Base-by-base conservation (phyloP, 2,329 filamentous ascomycete genomes). In the Colletotrichum gigasporum region DNA sequence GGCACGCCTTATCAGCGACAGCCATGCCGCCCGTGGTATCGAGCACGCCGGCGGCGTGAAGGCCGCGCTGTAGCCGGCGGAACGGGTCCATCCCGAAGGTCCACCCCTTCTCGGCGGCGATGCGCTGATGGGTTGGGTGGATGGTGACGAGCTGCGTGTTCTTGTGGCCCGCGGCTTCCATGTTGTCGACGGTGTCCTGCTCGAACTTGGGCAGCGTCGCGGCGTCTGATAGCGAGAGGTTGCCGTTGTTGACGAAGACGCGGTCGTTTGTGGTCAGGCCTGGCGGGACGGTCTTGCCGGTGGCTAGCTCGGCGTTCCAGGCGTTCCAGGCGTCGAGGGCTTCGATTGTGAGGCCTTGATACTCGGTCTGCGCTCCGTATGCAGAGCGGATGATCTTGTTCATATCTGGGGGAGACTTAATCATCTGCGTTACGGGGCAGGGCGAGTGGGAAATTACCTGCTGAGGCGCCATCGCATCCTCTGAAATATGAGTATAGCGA, bases 21-120 rank as follows among this genome's bases (percentile, higher is more conserved):
- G 77, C 77, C 24, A 81, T 76, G 3, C 83, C 83, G 12, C 80
- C 83, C 0, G 75, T 80, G 1, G 76, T 78, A 53, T 85, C 83
- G 0, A 85, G 71, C 1, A 83, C 74, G 0, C 79, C 82, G 4
- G 75, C 63, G 26, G 73, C 69, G 18, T 70, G 66, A 4, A 74
- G 68, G 5, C 71, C 70, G 22, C 70, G 68, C 62, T 69, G 47
- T 47, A 69, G 63, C 7, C 74, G 70, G 3, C 69, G 45, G 62
- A 84, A 80, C 0, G 80, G 75, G 62, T 81, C 72, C 26, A 82
- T 68, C 5, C 71, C 73, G 48, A 72, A 73, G 5, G 65, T 69
- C 5, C 74, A 62, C 4, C 75, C 72, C 16, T 72, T 72, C 2
- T 69, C 53, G 3, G 66, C 44, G 11, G 78, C 78, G 0, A 70